Conservation (phyloP, 192 early-diverging fungal species). For the Backusella luteola region DNA sequence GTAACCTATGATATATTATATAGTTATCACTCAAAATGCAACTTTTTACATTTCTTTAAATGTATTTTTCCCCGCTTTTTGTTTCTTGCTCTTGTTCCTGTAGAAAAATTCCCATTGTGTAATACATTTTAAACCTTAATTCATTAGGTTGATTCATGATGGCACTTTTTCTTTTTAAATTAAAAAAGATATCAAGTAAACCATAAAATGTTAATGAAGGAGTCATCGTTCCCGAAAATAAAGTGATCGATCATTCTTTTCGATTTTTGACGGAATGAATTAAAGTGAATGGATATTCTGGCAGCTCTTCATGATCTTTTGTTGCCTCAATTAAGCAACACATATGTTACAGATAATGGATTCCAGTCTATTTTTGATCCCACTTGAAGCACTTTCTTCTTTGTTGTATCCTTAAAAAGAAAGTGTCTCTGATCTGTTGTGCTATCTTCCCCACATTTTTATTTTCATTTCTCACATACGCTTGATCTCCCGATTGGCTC, state of each 20-base stretch:
- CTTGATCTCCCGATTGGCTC: not conserved
- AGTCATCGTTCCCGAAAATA: not conserved
- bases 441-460: not conserved
- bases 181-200: no score
- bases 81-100: not conserved
- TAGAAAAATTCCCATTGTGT: not conserved
- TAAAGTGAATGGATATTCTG: not conserved
- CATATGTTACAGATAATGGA: not conserved
- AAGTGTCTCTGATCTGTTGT: not conserved
- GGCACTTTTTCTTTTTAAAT: not conserved
- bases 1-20: not conserved
- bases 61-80: not conserved
- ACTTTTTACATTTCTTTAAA: not conserved
- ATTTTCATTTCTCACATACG: not conserved
- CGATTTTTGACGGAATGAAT: not conserved
- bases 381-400: not conserved
- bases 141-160: not conserved
- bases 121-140: not conserved
- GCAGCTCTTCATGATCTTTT: not conserved
- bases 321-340: not conserved
- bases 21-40: not conserved
- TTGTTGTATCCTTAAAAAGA: not conserved
- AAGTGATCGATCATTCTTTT: not conserved
- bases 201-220: no score
- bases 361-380: not conserved